Evolutionary conservation across 495 filamentous ascomycete species (phyloP).

Genomic region (Daldinia grandis): DNA sequence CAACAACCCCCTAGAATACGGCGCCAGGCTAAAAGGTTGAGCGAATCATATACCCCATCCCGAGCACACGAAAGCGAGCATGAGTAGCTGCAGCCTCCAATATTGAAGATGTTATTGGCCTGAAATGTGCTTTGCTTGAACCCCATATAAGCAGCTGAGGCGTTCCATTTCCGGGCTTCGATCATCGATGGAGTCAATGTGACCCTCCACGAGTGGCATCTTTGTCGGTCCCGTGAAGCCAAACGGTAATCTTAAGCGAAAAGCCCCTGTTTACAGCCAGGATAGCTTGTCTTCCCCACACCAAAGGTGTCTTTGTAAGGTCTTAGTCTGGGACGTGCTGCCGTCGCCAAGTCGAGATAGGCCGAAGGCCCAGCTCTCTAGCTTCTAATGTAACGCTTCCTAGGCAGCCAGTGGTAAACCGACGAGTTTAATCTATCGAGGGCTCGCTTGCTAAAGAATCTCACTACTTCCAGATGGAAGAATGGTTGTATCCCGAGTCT

Average conservation of each 20-base stretch:
- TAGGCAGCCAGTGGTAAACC: background rate
- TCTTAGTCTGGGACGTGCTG: background rate
- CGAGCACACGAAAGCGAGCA: background rate
- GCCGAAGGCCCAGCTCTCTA: background rate
- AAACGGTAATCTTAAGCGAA: conserved; percentile 8
- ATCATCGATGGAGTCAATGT: conserved; percentile 18
- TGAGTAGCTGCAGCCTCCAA: background rate
- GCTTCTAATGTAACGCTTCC: background rate
- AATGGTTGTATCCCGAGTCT: background rate
- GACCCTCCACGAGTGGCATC: conserved; percentile 12
- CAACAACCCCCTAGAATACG: background rate
- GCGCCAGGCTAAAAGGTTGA: background rate
- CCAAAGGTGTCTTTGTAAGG: background rate
- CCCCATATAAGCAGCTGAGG: background rate
- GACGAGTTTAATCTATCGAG: background rate
- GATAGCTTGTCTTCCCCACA: background rate
- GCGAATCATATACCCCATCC: conserved; percentile 1
- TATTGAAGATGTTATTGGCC: background rate
- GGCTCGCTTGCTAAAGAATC: background rate
- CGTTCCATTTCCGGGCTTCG: conserved; percentile 2
- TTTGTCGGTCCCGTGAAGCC: background rate
- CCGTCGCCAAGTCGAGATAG: background rate
- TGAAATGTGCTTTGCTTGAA: background rate
- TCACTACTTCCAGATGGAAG: conserved; percentile 3
- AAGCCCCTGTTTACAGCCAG: background rate